These are phyloP conservation scores for Penicillium daleae DNA, from an alignment of 495 filamentous ascomycete genomes.

Conservation along the genomic window DNA sequence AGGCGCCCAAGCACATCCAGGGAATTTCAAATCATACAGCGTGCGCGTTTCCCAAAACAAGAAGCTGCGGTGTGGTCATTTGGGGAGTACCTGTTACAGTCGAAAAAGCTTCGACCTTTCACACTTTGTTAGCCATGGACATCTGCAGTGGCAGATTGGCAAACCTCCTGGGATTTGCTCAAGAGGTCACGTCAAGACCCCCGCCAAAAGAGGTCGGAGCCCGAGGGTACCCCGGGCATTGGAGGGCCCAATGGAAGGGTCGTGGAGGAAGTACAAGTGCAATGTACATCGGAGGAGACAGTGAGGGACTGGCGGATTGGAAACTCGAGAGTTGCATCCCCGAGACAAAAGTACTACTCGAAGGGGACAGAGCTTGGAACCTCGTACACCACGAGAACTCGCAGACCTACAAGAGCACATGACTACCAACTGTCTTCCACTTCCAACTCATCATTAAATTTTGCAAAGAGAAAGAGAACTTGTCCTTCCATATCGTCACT, in stretches of 20 bases:
- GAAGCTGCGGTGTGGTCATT: neutral
- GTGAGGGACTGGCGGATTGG: neutral
- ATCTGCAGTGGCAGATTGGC: neutral
- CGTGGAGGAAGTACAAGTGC: neutral
- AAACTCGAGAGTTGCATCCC: neutral
- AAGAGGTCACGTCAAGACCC: neutral
- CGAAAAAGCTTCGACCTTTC: neutral
- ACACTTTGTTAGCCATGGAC: neutral
- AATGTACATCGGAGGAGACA: neutral
- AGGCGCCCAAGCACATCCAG: neutral
- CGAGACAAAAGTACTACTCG: neutral
- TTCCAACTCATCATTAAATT: neutral
- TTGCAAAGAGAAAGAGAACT: constrained; percentile 1
- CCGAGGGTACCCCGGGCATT: constrained; percentile 6
- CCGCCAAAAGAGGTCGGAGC: neutral
- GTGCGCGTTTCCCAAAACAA: neutral
- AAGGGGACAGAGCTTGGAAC: neutral
- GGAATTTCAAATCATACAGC: neutral
- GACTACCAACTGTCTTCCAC: neutral
- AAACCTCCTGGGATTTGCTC: neutral
- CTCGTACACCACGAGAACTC: neutral
- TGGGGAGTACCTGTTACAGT: neutral
- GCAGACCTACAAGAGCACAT: neutral
- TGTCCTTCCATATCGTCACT: constrained; percentile 24
- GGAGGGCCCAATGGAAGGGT: constrained; percentile 1